Evolutionary conservation across 176 grass and related monocot genomes (phyloP), one percentile per base, ranked within the genome.

Genomic region (Poa pratensis): DNA sequence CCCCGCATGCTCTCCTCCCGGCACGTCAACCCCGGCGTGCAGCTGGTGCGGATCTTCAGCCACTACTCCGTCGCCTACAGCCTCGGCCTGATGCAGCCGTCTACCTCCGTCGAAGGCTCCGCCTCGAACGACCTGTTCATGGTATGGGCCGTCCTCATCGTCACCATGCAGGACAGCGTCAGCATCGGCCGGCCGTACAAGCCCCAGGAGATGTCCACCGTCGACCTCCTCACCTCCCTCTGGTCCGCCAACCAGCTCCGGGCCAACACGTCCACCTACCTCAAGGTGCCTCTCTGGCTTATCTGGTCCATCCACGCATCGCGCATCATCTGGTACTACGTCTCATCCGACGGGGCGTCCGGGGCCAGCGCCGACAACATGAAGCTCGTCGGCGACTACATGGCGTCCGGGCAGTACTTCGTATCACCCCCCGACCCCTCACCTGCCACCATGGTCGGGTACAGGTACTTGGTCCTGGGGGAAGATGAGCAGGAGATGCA

Each of bases 331-430:
- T 19, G 16, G 30, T 68, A 68, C 16, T 68, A 68, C 16, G 14
- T 37, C 2, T 35, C 30, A 7, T 68, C 64, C 16, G 10, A 37
- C 30, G 7, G 6, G 0, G 30, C 64, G 2, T 16, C 16, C 5
- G 30, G 2, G 1, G 30, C 64, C 30, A 68, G 2, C 64, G 64
- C 3, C 16, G 64, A 68, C 5, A n/a, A 80, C 75, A 54, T 72
- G 28, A 86, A 46, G 19, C 23, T 90, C 9, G 79, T 87, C 17
- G 59, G 62, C 1, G 84, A 86, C 53, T 90, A 86, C 84, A 90
- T 90, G 80, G 5, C 9, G 1, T 3, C 35, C 5, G 10, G 24
- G 26, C 52, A 78, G 42, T 14, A 39, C 42, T 0, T 6, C 35
- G 35, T 35, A 35, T 35, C 34, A 35, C 0, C 35, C 35, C 11